Evolutionary conservation across 257 asterid genomes (phyloP).

Genomic region (Scutellaria baicalensis): DNA sequence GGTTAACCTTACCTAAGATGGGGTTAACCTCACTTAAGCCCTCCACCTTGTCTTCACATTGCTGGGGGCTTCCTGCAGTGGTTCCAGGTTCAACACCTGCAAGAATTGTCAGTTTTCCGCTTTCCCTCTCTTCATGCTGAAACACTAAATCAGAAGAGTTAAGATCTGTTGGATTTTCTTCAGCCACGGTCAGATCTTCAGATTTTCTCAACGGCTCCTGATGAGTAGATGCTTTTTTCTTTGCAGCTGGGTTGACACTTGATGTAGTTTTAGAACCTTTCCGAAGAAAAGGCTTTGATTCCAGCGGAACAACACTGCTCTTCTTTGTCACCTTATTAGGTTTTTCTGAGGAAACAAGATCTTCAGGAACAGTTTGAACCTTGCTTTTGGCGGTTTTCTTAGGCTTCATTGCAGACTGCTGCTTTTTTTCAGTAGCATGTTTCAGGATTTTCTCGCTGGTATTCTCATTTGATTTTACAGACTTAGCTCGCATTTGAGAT

Average conservation of each 20-base stretch:
- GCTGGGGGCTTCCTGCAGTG: slow-evolving; percentile 30
- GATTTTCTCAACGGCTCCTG: slow-evolving; percentile 37
- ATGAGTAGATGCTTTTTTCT: slow-evolving; percentile 37
- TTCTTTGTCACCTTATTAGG: slow-evolving; percentile 83
- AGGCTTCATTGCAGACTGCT: slow-evolving; percentile 41
- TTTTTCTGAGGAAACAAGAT: slow-evolving; percentile 43
- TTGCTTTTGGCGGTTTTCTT: slow-evolving; percentile 46
- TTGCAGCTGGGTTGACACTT: slow-evolving; percentile 37
- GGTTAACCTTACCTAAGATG: slow-evolving; percentile 20
- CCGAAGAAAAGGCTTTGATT: slow-evolving; percentile 89
- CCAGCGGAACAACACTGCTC: slow-evolving; percentile 89
- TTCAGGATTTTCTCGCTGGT: slow-evolving; percentile 42
- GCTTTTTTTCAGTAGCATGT: slow-evolving; percentile 48
- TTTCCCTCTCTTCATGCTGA: slow-evolving; percentile 40
- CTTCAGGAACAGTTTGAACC: slow-evolving; percentile 40
- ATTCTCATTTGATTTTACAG: slow-evolving; percentile 39
- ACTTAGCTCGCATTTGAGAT: slow-evolving; percentile 35
- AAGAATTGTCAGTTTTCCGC: slow-evolving; percentile 20
- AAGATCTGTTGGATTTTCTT: slow-evolving; percentile 32
- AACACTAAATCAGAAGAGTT: slow-evolving; percentile 32
- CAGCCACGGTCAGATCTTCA: slow-evolving; percentile 24
- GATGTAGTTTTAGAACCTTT: slow-evolving; percentile 64
- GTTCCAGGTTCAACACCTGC: slow-evolving; percentile 17
- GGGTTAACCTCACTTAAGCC: slow-evolving; percentile 28
- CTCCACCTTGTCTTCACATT: slow-evolving; percentile 33